A percentile compares a stretch with the other conserved stretches of the same genome.
Conservation (phyloP, 129 eudicot species). For the Pulicaria dysenterica region DNA sequence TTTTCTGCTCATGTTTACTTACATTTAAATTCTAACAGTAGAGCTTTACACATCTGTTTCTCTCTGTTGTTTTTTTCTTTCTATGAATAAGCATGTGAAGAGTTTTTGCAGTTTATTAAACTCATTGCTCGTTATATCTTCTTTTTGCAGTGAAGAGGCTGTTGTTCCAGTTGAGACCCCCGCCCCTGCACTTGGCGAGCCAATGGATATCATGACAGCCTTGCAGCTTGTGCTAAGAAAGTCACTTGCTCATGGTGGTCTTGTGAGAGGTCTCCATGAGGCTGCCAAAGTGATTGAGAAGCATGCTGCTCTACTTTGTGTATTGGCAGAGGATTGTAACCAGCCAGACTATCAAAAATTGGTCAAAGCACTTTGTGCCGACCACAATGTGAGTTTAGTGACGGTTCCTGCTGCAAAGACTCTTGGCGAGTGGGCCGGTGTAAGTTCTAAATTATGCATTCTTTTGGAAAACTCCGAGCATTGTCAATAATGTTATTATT, state of each 20-base stretch:
- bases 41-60: too few species aligned
- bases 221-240: constrained; percentile 75
- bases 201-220: constrained; percentile 78
- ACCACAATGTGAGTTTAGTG: constrained; percentile 65
- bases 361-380: constrained; percentile 82
- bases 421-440: constrained; percentile 90
- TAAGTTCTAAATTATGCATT: constrained; percentile 35
- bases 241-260: constrained; percentile 79
- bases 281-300: constrained; percentile 80
- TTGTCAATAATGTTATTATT: too few species aligned
- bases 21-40: too few species aligned
- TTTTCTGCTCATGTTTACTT: not conserved
- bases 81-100: not conserved
- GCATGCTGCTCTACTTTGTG: constrained; percentile 84
- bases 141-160: constrained; percentile 60
- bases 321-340: constrained; percentile 80
- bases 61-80: not conserved
- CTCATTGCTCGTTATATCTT: not conserved
- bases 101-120: not conserved
- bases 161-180: constrained; percentile 54
- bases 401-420: constrained; percentile 74
- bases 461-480: not conserved
- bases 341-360: constrained; percentile 71
- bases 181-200: constrained; percentile 70
- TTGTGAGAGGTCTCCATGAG: constrained; percentile 70